A percentile compares a stretch with the other conserved stretches of the same genome.
These are phyloP conservation scores for Dioszegia crocea DNA, from an alignment of 768 basidiomycete species.

Conservation along the genomic window DNA sequence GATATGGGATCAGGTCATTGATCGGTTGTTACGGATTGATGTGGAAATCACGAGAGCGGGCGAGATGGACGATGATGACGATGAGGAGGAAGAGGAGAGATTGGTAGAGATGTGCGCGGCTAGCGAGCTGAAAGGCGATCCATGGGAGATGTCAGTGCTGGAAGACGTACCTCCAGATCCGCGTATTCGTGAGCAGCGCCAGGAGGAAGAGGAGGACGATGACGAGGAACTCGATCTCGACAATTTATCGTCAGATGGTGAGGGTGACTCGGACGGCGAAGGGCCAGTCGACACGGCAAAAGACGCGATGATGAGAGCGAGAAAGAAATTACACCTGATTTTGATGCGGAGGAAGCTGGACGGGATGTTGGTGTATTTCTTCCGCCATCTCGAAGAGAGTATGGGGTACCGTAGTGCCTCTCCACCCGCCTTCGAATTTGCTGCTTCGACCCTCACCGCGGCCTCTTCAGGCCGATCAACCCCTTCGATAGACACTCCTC, in stretches of 20 bases:
- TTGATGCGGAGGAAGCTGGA: constrained; percentile 92
- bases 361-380: constrained; percentile 73
- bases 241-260: constrained; percentile 37
- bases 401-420: constrained; percentile 27
- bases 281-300: constrained; percentile 24
- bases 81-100: constrained; percentile 38
- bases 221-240: constrained; percentile 55
- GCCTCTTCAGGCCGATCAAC: constrained; percentile 30
- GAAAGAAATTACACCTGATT: constrained; percentile 51
- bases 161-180: constrained; percentile 37
- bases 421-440: constrained; percentile 29
- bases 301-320: constrained; percentile 22
- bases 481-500: constrained; percentile 28
- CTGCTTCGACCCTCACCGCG: constrained; percentile 25
- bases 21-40: constrained; percentile 93
- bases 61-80: constrained; percentile 70
- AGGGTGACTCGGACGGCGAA: constrained; percentile 35
- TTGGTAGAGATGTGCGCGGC: constrained; percentile 1
- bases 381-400: constrained; percentile 70
- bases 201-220: constrained; percentile 65
- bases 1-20: constrained; percentile 78
- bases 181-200: constrained; percentile 49
- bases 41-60: constrained; percentile 96
- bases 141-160: constrained; percentile 60
- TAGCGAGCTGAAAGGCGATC: constrained; percentile 60